Evolutionary conservation across 2,329 filamentous ascomycete genomes (phyloP), one percentile per base, ranked within the genome.

Genomic region (Acrocalymma vagum): DNA sequence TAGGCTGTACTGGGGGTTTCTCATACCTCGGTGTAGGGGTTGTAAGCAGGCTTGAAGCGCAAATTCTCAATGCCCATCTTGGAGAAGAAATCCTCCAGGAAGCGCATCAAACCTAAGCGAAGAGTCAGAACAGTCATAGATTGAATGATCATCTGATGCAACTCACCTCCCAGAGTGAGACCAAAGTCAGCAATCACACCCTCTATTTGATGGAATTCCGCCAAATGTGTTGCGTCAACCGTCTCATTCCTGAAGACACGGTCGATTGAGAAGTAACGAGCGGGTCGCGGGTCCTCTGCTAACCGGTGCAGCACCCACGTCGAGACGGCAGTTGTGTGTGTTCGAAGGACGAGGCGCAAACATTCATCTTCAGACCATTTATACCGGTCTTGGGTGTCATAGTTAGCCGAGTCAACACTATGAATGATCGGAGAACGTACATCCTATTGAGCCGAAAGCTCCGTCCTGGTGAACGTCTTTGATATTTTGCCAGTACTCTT

Each of bases 201-300:
- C 74, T 99, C 94, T 22, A 97, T 90, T 70, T 99, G 94, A 75
- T 99, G 94, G 80, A 99, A 99, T 72, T 99, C 94, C 25, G 91
- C 92, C 63, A 99, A 74, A 78, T 99, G 94, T 7, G 94, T 99
- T 10, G 92, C 92, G 65, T 99, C 94, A 43, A 99, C 92, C 3
- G 90, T 90, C 74, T 99, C 94, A 72, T 99, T 99, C 55, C 90
- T 85, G 86, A 99, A 99, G 47, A 99, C 94, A 38, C 94, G 85
- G 73, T 99, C 94, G 68, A 99, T 99, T 48, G 90, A 96, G 79
- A 99, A 99, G 78, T 96, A 97, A 48, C 92, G 86, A n/a, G 90
- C 91, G 5, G 90, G 88, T 10, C 89, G 87, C 45, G 89, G 91
- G 66, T 88, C 82, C 41, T 87, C 82, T 18, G 94, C 91, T 36